Evolutionary conservation across 352 stramenopile species (phyloP).

Genomic region (Phytophthora sp.): DNA sequence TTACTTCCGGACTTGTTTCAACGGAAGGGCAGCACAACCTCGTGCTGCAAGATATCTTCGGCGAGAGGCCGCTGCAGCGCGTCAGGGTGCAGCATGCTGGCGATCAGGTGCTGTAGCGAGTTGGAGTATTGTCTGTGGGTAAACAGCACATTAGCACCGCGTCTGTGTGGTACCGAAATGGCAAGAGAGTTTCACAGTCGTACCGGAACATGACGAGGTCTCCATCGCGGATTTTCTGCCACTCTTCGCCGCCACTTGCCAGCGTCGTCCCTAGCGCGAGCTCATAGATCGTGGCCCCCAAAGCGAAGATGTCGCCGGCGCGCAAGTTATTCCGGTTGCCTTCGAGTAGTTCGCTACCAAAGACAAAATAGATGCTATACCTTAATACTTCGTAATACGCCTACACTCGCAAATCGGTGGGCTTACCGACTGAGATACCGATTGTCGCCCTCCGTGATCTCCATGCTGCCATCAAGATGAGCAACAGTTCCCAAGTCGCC

Average conservation of each 20-base stretch:
- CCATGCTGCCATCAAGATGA: conserved; percentile 80
- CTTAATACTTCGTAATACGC: too few relatives aligned
- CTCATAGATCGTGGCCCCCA: conserved; percentile 87
- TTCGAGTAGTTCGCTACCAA: conserved; percentile 72
- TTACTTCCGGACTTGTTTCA: conserved; percentile 17
- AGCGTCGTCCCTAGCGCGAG: conserved; percentile 73
- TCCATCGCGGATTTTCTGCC: conserved; percentile 87
- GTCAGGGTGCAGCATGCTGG: conserved; percentile 89
- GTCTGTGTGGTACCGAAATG: not conserved
- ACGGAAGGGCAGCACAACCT: conserved; percentile 75
- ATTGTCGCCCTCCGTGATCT: conserved; percentile 89
- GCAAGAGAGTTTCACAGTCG: conserved; percentile 10
- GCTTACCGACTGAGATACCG: conserved; percentile 81
- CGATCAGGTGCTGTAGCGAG: conserved; percentile 86
- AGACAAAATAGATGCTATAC: conserved; percentile 1
- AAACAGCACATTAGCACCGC: conserved; percentile 17
- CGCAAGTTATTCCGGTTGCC: conserved; percentile 78
- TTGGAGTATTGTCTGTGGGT: conserved; percentile 80
- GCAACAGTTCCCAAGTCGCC: conserved; percentile 84
- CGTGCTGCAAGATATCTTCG: conserved; percentile 87
- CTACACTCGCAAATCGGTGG: not conserved
- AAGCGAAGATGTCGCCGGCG: conserved; percentile 84
- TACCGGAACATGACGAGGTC: conserved; percentile 82
- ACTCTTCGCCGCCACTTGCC: conserved; percentile 78
- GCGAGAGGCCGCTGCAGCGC: conserved; percentile 79